Percentiles rank a stretch among this genome's conserved stretches.
Conservation (phyloP, 371 early-diverging fungal species). For the Amoeboradix gromovi region DNA sequence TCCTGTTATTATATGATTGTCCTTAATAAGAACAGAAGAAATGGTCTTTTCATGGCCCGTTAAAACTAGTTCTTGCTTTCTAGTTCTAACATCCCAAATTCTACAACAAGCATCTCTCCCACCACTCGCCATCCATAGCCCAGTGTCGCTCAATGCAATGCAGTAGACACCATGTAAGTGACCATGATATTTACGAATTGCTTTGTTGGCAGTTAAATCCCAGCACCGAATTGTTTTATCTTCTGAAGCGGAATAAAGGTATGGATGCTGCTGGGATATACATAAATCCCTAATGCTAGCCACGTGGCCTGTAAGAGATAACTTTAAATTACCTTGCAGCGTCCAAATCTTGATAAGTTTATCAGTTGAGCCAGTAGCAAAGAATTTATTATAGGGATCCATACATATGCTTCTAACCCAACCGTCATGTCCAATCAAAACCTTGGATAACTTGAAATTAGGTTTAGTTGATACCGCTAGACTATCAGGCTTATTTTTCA, state of each 20-base stretch:
- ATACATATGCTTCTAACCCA: constrained; percentile 80
- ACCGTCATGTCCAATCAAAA: constrained; percentile 83
- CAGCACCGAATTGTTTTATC: constrained; percentile 93
- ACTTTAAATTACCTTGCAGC: constrained; percentile 68
- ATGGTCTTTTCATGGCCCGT: constrained; percentile 64
- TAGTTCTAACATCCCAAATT: constrained; percentile 93
- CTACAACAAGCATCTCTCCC: constrained; percentile 79
- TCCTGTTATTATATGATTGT: constrained; percentile 77
- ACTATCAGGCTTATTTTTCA: too few relatives aligned
- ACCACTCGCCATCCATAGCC: constrained; percentile 70
- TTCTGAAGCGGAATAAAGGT: constrained; percentile 76
- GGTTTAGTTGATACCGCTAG: too few relatives aligned
- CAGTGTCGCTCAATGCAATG: constrained; percentile 59
- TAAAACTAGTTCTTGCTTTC: constrained; percentile 57
- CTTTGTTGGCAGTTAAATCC: constrained; percentile 90
- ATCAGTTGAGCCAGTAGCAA: constrained; percentile 84
- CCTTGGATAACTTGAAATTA: constrained; percentile 11
- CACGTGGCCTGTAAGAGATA: constrained; percentile 85
- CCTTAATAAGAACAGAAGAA: constrained; percentile 60
- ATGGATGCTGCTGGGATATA: constrained; percentile 72
- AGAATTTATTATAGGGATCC: constrained; percentile 84
- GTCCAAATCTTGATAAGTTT: constrained; percentile 95
- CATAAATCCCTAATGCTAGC: constrained; percentile 73
- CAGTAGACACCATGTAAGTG: constrained; percentile 76
- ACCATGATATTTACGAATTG: constrained; percentile 88